A percentile compares a stretch with the other conserved stretches of the same genome.
Conservation (phyloP, 257 asterid genomes). For the Handroanthus guayacan region DNA sequence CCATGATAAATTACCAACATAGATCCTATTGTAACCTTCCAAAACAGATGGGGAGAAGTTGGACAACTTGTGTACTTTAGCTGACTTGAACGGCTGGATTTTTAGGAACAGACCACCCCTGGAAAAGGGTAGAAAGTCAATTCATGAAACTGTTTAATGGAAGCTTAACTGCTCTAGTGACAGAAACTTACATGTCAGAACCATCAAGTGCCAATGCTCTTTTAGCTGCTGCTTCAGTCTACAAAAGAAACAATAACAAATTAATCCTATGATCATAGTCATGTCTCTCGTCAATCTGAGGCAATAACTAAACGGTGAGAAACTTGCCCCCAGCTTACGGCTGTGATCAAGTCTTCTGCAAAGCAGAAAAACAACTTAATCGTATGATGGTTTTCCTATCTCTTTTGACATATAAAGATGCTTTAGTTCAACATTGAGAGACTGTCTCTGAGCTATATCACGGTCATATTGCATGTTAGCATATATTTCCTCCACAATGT, state of each 20-base stretch:
- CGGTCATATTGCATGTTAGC: background rate
- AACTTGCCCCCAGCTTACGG: background rate
- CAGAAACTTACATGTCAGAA: conserved; percentile 82
- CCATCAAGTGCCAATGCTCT: conserved; percentile 94
- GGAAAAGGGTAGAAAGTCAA: conserved; percentile 31
- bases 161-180: conserved; percentile 1
- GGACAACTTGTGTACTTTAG: conserved; percentile 55
- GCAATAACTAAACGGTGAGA: background rate
- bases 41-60: conserved; percentile 66
- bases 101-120: conserved; percentile 93
- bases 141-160: conserved; percentile 7
- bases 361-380: background rate
- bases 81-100: conserved; percentile 77
- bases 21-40: conserved; percentile 89
- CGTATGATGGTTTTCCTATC: background rate
- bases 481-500: background rate
- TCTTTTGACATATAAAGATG: background rate
- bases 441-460: background rate
- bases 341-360: background rate
- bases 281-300: conserved; percentile 16
- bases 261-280: background rate
- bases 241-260: conserved; percentile 39
- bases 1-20: conserved; percentile 88
- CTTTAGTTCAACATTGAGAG: background rate
- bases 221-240: conserved; percentile 95